These are phyloP conservation scores for Coemansia erecta DNA, from an alignment of 192 early-diverging fungal species.

Conservation along the genomic window DNA sequence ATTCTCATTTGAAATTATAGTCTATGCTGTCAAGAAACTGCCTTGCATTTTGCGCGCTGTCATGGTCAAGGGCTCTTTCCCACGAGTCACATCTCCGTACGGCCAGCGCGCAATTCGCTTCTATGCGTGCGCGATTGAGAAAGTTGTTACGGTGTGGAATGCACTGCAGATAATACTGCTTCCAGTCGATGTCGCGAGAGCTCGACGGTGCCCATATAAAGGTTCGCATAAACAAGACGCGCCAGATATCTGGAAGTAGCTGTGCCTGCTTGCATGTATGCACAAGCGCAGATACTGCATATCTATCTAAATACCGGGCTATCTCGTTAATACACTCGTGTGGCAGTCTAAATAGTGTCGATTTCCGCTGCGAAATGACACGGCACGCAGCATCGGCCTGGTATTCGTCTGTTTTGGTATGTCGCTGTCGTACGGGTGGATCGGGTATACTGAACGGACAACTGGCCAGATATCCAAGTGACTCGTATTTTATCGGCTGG, in stretches of 20 bases:
- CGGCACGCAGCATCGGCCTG: no score
- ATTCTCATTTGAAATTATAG: no score
- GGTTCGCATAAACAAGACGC: constrained; percentile 3
- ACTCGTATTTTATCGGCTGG: neutral
- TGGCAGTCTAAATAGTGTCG: constrained; percentile 1
- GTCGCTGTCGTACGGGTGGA: neutral
- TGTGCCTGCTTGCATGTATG: constrained; percentile 2
- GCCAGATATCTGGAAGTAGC: neutral
- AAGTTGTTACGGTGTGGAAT: neutral
- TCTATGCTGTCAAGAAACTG: neutral
- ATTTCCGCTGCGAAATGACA: neutral
- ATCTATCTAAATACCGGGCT: neutral
- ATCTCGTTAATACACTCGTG: neutral
- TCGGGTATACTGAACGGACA: constrained; percentile 6
- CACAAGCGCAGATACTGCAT: neutral
- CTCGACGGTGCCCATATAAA: constrained; percentile 4
- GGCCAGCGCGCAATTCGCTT: neutral
- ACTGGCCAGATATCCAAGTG: constrained; percentile 4
- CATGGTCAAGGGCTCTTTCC: constrained; percentile 7
- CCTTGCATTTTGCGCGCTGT: constrained; percentile 4
- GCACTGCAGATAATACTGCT: neutral
- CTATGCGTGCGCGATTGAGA: constrained; percentile 10
- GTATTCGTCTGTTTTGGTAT: neutral
- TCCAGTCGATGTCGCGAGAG: constrained; percentile 7
- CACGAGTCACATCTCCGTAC: neutral